These are phyloP conservation scores for Chalaropsis ovoidea DNA, from an alignment of 2,329 filamentous ascomycete species.

Conservation along the genomic window DNA sequence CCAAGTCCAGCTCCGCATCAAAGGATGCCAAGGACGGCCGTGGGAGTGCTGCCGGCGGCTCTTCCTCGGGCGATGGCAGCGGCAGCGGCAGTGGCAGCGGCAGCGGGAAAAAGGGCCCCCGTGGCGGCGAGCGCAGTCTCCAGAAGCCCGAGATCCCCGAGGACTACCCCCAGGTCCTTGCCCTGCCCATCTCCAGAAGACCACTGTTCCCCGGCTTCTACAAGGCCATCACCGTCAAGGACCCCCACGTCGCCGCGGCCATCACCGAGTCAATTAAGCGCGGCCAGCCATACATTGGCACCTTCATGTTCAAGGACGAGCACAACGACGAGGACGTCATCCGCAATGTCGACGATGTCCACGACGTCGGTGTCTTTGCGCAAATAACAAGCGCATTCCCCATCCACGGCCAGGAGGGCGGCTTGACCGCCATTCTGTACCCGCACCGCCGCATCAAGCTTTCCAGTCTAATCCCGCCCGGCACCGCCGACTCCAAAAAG, in stretches of 20 bases:
- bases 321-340: conserved; percentile 90
- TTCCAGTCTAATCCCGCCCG: conserved; percentile 67
- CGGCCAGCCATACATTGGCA: conserved; percentile 92
- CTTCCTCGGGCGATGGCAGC: conserved; percentile 31
- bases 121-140: conserved; percentile 60
- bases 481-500: conserved; percentile 42
- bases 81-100: conserved; percentile 27
- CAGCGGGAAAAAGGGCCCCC: conserved; percentile 32
- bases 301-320: conserved; percentile 94
- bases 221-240: conserved; percentile 93
- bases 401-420: conserved; percentile 72
- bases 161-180: conserved; percentile 94
- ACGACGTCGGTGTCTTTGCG: conserved; percentile 93
- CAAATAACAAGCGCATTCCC: conserved; percentile 96
- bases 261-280: conserved; percentile 96
- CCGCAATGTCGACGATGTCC: conserved; percentile 78
- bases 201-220: conserved; percentile 97
- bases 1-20: conserved; percentile 15
- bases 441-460: conserved; percentile 91
- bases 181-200: conserved; percentile 86
- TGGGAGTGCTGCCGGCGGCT: conserved; percentile 47
- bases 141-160: conserved; percentile 86
- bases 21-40: conserved; percentile 44
- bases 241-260: conserved; percentile 80
- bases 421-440: conserved; percentile 86